phyloP scores from a whole-genome alignment of 306 rosid species.

The Canavalia ensiformis region DNA sequence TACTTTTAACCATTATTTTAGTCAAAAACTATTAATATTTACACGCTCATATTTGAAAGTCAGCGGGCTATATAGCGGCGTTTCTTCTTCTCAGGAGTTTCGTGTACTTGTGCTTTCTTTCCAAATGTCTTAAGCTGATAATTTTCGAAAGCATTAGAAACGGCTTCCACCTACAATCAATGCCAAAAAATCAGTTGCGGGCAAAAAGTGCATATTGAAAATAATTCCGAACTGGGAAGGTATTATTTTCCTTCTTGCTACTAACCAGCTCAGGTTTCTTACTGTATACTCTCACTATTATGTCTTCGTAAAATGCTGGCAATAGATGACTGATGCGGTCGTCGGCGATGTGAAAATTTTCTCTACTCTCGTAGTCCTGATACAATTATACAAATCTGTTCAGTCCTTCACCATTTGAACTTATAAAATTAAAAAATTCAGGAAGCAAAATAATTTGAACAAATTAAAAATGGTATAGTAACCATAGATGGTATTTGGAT shows the following conservation, averaged over 20 bases:
- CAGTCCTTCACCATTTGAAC: conserved; percentile 32
- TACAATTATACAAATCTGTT: conserved; percentile 28
- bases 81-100: conserved; percentile 83
- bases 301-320: conserved; percentile 75
- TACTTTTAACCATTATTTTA: too few species aligned
- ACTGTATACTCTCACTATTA: conserved; percentile 84
- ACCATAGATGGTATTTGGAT: background rate
- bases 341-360: conserved; percentile 64
- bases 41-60: background rate
- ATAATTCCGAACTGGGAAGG: background rate
- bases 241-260: conserved; percentile 8
- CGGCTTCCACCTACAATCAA: conserved; percentile 68
- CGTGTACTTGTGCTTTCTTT: conserved; percentile 74
- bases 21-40: background rate
- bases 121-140: conserved; percentile 81
- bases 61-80: conserved; percentile 37
- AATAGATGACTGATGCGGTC: conserved; percentile 80
- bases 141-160: conserved; percentile 85
- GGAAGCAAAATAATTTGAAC: conserved; percentile 20
- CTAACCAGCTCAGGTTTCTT: conserved; percentile 89
- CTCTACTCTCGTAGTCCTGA: conserved; percentile 77
- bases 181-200: conserved; percentile 31
- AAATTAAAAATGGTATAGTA: conserved; percentile 12
- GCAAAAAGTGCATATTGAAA: conserved; percentile 26
- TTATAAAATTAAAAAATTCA: background rate